Conservation (phyloP, 768 basidiomycete species). For the Termitomyces bulborhizus region DNA sequence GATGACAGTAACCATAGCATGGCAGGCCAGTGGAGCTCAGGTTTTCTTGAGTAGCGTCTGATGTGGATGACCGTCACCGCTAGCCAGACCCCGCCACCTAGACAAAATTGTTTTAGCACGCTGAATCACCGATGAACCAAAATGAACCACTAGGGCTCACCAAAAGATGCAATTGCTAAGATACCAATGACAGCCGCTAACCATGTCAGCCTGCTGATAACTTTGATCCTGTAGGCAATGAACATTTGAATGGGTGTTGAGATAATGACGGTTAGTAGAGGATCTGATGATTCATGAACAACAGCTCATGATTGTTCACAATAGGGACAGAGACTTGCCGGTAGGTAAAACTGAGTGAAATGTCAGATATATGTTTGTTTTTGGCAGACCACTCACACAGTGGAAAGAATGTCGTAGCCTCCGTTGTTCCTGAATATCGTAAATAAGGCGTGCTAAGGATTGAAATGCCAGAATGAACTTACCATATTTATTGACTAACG, state of each 20-base stretch:
- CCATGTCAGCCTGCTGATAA: conserved; percentile 32
- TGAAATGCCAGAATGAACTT: not conserved
- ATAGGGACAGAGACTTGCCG: not conserved
- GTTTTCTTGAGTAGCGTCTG: conserved; percentile 32
- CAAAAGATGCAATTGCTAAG: conserved; percentile 29
- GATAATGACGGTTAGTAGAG: conserved; percentile 22
- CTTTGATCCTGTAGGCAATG: conserved; percentile 36
- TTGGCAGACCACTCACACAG: conserved; percentile 17
- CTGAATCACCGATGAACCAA: too few relatives aligned
- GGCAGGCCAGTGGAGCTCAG: conserved; percentile 37
- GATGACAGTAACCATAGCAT: conserved; percentile 40
- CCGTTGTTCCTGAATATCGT: conserved; percentile 19
- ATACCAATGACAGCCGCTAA: conserved; percentile 24
- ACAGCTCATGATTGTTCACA: too few relatives aligned
- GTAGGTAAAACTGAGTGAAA: conserved; percentile 19
- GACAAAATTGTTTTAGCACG: not conserved
- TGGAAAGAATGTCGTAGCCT: conserved; percentile 30
- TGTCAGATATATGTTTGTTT: not conserved
- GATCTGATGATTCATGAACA: conserved; percentile 3
- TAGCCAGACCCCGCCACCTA: conserved; percentile 40
- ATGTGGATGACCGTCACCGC: conserved; percentile 26
- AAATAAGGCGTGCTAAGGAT: not conserved
- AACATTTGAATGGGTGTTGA: conserved; percentile 44
- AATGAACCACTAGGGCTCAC: conserved; percentile 14
- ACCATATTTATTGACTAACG: conserved; percentile 38